Conservation (phyloP, 805 yeast genomes). For the Candida incommunis region DNA sequence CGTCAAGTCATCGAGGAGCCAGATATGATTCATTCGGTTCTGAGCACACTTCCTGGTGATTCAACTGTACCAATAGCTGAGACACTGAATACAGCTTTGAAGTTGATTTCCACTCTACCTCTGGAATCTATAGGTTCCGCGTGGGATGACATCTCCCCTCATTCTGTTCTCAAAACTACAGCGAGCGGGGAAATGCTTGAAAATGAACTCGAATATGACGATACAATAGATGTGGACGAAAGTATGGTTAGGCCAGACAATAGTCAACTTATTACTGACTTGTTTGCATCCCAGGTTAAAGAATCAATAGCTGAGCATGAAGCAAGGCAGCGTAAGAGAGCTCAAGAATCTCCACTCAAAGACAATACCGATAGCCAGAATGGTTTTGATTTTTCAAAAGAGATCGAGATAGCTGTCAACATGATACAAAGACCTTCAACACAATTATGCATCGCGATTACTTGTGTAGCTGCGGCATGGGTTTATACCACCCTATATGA, state of each 20-base stretch:
- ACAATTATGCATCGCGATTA: not conserved
- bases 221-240: slow-evolving; percentile 1
- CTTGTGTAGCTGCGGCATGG: not conserved
- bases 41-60: slow-evolving; percentile 18
- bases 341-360: not conserved
- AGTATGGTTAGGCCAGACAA: not conserved
- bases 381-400: not conserved
- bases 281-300: not conserved
- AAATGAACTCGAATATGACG: not conserved
- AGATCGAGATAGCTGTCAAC: not conserved
- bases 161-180: slow-evolving; percentile 22
- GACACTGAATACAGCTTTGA: slow-evolving; percentile 11
- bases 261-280: not conserved
- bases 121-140: slow-evolving; percentile 9
- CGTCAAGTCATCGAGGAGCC: slow-evolving; percentile 18
- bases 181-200: slow-evolving; percentile 5
- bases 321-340: not conserved
- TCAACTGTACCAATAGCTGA: slow-evolving; percentile 8
- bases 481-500: not conserved
- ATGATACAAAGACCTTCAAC: not conserved
- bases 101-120: slow-evolving; percentile 10
- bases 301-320: not conserved
- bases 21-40: slow-evolving; percentile 29
- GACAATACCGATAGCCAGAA: not conserved
- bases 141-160: slow-evolving; percentile 17